Evolutionary conservation across 2,329 filamentous ascomycete genomes (phyloP), one percentile per base, ranked within the genome.

Genomic region (Apiospora hydei): DNA sequence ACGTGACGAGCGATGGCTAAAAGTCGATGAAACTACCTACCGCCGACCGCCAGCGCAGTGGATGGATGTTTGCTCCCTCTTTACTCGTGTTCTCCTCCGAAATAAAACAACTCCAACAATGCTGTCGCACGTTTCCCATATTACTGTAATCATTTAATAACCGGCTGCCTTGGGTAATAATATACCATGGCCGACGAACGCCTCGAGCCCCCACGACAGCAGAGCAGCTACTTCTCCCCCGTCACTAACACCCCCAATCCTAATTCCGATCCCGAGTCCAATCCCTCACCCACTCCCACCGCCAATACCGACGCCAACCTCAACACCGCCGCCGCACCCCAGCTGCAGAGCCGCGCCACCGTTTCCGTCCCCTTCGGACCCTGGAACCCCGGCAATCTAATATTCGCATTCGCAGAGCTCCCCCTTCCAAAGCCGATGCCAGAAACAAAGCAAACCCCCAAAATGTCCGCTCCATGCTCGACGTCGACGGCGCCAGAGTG

Each of bases 401-500:
- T n/a, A 69, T 69, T 49, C 67, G 67, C 24, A 46, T 69, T 46
- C 67, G 67, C 67, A 46, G 67, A 49, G 26, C 26, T 49, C 67
- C 67, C 44, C 24, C 67, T 24, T 34, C 67, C 21, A 69, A 26
- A 16, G 14, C 34, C 43, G 67, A 49, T 38, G 34, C 57, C 57
- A 38, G 13, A 21, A 41, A 64, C 30, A 26, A n/a, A 18, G 34
- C 38, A 16, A 38, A 51, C n/a, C 47, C 68, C 18, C 30, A 57
- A 43, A 7, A 44, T 46, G 47, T 69, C 26, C 68, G 68, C n/a
- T 69, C 68, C 34, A 69, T 69, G 68, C 68, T 69, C 30, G 68
- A 69, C 7, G 68, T 57, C 34, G 68, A 57, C 38, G 68, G 47
- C 26, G 43, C 49, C 6, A 21, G 30, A 2, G 47, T 14, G 30